Evolutionary conservation across 2,329 filamentous ascomycete species (phyloP).

Genomic region (Fusarium temperatum): DNA sequence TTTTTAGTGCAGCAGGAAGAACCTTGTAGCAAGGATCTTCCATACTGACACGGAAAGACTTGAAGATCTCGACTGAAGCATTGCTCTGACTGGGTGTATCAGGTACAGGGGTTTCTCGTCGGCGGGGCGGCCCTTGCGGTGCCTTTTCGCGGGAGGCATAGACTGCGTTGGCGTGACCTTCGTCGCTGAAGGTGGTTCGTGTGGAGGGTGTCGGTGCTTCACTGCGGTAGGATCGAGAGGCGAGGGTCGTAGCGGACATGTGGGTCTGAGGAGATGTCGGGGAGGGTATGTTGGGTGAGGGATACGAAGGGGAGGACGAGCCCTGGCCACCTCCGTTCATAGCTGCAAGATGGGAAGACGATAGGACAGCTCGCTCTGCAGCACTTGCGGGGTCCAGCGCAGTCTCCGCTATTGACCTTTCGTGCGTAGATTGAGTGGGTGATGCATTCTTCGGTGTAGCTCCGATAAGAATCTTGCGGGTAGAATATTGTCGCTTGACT

Average conservation of each 20-base stretch:
- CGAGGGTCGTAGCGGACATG: constrained; percentile 65
- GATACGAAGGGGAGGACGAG: constrained; percentile 62
- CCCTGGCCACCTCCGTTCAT: constrained; percentile 71
- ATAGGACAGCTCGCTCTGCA: constrained; percentile 71
- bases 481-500: constrained; percentile 77
- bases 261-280: constrained; percentile 72
- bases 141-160: constrained; percentile 47
- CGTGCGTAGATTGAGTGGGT: constrained; percentile 76
- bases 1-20: constrained; percentile 91
- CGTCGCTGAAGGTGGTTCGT: constrained; percentile 64
- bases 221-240: constrained; percentile 67
- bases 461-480: constrained; percentile 77
- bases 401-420: constrained; percentile 70
- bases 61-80: constrained; percentile 91
- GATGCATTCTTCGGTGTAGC: constrained; percentile 79
- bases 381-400: constrained; percentile 75
- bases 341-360: constrained; percentile 74
- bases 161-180: constrained; percentile 49
- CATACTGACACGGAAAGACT: constrained; percentile 97
- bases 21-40: constrained; percentile 99
- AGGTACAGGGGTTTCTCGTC: constrained; percentile 69
- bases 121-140: constrained; percentile 56
- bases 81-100: constrained; percentile 67
- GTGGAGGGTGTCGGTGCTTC: constrained; percentile 64
- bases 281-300: constrained; percentile 74